Conservation (phyloP, 805 yeast genomes). For the Monosporozyma siamensis region DNA sequence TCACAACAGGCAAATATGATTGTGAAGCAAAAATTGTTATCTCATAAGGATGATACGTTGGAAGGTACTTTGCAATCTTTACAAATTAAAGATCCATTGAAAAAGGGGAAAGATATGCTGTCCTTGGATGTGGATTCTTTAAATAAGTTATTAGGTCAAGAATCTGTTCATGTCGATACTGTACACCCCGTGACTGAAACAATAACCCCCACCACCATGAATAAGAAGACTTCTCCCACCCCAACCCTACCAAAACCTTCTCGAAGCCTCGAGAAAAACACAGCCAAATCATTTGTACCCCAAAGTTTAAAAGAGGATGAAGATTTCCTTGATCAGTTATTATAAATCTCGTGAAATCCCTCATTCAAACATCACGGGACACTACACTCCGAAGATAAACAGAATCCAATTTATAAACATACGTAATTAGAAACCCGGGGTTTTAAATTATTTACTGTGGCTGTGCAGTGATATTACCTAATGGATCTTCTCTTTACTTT, state of each 20-base stretch:
- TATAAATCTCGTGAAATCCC: conserved; percentile 6
- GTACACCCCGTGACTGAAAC: not conserved
- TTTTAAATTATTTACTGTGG: not conserved
- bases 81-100: not conserved
- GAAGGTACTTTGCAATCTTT: not conserved
- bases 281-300: conserved; percentile 18
- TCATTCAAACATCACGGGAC: no score
- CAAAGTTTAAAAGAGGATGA: conserved; percentile 17
- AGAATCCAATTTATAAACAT: no score
- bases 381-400: no score
- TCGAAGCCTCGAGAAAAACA: no score
- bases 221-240: no score
- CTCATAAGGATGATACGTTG: not conserved
- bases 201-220: not conserved
- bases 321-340: conserved; percentile 21
- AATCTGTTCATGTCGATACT: not conserved
- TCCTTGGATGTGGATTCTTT: not conserved
- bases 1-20: not conserved
- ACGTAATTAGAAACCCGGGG: no score
- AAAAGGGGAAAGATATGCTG: not conserved
- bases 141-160: not conserved
- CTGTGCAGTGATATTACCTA: no score
- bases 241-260: no score
- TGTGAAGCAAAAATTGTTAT: not conserved
- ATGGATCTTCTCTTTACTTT: no score